Conservation (phyloP, 129 eudicot species). For the Lactuca sativa region DNA sequence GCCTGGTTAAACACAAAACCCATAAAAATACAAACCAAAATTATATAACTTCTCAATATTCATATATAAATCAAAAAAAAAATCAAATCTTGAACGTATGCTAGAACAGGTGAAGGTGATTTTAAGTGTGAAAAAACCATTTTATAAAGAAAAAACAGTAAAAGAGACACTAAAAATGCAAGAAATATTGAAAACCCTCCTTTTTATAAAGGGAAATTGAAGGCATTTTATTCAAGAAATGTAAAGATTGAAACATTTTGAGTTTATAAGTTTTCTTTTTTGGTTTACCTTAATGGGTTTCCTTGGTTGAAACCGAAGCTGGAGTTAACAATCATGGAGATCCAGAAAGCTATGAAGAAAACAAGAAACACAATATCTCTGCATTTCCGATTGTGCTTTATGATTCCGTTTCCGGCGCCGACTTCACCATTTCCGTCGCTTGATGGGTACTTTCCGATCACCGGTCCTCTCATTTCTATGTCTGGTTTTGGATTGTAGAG, state of each 20-base stretch:
- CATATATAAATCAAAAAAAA: conserved; percentile 7
- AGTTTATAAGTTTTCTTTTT: neutral
- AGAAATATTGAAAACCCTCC: conserved; percentile 28
- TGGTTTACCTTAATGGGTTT: conserved; percentile 75
- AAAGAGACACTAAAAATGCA: conserved; percentile 12
- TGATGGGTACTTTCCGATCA: conserved; percentile 76
- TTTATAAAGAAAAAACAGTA: conserved; percentile 15
- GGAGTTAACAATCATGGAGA: conserved; percentile 95
- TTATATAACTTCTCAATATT: neutral
- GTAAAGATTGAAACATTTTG: conserved; percentile 20
- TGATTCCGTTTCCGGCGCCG: conserved; percentile 56
- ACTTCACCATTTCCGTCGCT: conserved; percentile 60
- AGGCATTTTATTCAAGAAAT: conserved; percentile 9
- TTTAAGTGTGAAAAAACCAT: conserved; percentile 3
- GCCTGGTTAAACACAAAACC: conserved; percentile 46
- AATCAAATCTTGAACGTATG: conserved; percentile 24
- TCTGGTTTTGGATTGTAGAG: conserved; percentile 21
- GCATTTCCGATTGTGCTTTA: conserved; percentile 85
- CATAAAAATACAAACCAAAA: conserved; percentile 3
- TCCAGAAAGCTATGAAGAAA: conserved; percentile 88
- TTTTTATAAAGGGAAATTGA: conserved; percentile 9
- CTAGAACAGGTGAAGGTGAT: conserved; percentile 2
- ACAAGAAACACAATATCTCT: conserved; percentile 88
- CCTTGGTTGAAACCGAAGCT: conserved; percentile 96
- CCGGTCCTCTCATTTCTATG: conserved; percentile 68